Conservation (phyloP, 345 rosid species). For the Eucalyptus camaldulensis region DNA sequence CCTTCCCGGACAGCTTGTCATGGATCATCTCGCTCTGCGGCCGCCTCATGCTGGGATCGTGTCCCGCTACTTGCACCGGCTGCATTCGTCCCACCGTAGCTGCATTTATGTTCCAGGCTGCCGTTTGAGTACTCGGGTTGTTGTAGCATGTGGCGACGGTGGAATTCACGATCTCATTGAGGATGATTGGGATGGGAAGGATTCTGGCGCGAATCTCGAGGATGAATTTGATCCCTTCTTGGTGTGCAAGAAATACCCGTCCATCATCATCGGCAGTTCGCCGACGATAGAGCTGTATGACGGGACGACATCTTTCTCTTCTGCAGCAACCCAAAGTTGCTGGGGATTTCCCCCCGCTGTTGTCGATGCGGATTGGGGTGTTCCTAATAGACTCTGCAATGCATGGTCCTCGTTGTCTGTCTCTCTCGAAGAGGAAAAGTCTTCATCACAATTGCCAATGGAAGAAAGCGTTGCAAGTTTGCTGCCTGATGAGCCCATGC, state of each 20-base stretch:
- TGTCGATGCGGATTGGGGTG: slow-evolving; percentile 27
- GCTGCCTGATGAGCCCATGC: slow-evolving; percentile 3
- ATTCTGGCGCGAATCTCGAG: slow-evolving; percentile 9
- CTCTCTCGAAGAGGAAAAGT: slow-evolving; percentile 15
- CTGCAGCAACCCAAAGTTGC: slow-evolving; percentile 15
- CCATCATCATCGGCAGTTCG: slow-evolving; percentile 57
- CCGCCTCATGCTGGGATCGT: not conserved
- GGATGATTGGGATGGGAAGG: slow-evolving; percentile 26
- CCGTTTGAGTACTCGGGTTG: not conserved
- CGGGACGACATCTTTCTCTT: slow-evolving; percentile 4
- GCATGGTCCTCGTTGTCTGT: slow-evolving; percentile 30
- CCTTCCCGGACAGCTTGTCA: not conserved
- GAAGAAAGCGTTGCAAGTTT: slow-evolving; percentile 14
- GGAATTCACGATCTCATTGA: slow-evolving; percentile 33
- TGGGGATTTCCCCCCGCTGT: slow-evolving; percentile 21
- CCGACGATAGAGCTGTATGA: slow-evolving; percentile 50
- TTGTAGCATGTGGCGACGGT: slow-evolving; percentile 20
- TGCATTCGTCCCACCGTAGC: not conserved
- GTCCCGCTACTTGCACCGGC: not conserved
- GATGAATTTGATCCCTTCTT: slow-evolving; percentile 35
- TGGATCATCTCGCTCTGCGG: not conserved
- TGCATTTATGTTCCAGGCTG: not conserved
- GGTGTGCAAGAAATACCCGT: slow-evolving; percentile 68
- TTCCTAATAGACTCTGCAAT: slow-evolving; percentile 24
- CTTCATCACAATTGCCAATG: slow-evolving; percentile 5